Conservation (phyloP, 306 rosid species). For the Benincasa hispida region DNA sequence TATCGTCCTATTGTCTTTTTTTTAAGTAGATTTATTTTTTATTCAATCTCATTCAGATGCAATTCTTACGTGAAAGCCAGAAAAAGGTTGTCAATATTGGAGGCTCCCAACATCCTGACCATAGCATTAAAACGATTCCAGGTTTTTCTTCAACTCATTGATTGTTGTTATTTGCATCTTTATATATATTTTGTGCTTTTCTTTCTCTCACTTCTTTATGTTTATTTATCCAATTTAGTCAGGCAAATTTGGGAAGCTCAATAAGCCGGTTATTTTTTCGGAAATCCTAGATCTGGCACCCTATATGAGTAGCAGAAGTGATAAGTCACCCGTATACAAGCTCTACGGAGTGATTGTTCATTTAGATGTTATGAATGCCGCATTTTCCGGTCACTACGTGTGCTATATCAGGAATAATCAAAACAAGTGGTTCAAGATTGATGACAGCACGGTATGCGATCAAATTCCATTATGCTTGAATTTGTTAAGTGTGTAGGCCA, state of each 20-base stretch:
- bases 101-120: slow-evolving; percentile 94
- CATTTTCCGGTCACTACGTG: slow-evolving; percentile 95
- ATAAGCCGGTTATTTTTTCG: slow-evolving; percentile 73
- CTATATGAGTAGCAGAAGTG: slow-evolving; percentile 80
- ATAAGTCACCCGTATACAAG: slow-evolving; percentile 68
- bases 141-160: slow-evolving; percentile 31
- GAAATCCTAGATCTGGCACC: slow-evolving; percentile 85
- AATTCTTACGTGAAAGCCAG: slow-evolving; percentile 93
- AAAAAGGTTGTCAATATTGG: slow-evolving; percentile 75
- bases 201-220: background rate
- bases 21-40: background rate
- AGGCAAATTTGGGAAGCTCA: slow-evolving; percentile 96
- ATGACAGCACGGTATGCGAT: slow-evolving; percentile 67
- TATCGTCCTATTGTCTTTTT: background rate
- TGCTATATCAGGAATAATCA: slow-evolving; percentile 74
- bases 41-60: slow-evolving; percentile 50
- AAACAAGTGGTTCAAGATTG: slow-evolving; percentile 95
- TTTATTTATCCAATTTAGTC: slow-evolving; percentile 38
- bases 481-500: background rate
- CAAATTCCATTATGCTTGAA: background rate
- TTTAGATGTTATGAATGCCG: slow-evolving; percentile 83
- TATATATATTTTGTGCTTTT: background rate
- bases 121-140: slow-evolving; percentile 91
- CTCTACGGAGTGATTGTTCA: slow-evolving; percentile 90
- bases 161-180: background rate